Percentiles rank a stretch among this genome's conserved stretches.
Conservation (phyloP, 1,139 yeast species). For the Pichia sp. region DNA sequence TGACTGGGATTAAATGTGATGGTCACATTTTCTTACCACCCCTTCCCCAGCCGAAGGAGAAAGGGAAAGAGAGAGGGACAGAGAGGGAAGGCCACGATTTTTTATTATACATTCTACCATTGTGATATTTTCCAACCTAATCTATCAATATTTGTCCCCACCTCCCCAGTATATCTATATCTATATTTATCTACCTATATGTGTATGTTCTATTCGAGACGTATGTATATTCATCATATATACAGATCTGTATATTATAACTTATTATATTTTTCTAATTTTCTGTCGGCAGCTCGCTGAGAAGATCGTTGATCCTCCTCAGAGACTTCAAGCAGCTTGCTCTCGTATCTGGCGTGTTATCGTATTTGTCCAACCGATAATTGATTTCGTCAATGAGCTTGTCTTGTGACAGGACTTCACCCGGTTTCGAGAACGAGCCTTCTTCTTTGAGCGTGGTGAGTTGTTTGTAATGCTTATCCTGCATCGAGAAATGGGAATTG, state of each 20-base stretch:
- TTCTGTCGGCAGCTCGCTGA: background rate
- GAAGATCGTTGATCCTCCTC: slow-evolving; percentile 30
- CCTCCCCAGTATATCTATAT: background rate
- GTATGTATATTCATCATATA: background rate
- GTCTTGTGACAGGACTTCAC: background rate
- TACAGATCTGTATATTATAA: background rate
- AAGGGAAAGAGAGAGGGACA: too few relatives aligned
- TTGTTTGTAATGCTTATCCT: slow-evolving; percentile 20
- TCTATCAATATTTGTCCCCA: background rate
- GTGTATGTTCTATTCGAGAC: background rate
- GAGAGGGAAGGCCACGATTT: background rate
- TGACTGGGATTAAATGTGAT: slow-evolving; percentile 29
- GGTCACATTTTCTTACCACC: background rate
- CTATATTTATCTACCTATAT: background rate
- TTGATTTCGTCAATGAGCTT: slow-evolving; percentile 10
- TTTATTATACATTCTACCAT: background rate
- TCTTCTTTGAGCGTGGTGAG: slow-evolving; percentile 7
- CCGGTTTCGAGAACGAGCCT: slow-evolving; percentile 4
- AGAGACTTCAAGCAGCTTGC: slow-evolving; percentile 40
- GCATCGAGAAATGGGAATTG: slow-evolving; percentile 30
- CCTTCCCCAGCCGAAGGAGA: background rate
- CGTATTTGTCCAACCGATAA: slow-evolving; percentile 26
- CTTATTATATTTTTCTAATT: background rate
- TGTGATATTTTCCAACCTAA: background rate
- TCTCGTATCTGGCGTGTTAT: slow-evolving; percentile 37